These are phyloP conservation scores for Eucalyptus sp. DNA, from an alignment of 345 rosid genomes.

Conservation along the genomic window DNA sequence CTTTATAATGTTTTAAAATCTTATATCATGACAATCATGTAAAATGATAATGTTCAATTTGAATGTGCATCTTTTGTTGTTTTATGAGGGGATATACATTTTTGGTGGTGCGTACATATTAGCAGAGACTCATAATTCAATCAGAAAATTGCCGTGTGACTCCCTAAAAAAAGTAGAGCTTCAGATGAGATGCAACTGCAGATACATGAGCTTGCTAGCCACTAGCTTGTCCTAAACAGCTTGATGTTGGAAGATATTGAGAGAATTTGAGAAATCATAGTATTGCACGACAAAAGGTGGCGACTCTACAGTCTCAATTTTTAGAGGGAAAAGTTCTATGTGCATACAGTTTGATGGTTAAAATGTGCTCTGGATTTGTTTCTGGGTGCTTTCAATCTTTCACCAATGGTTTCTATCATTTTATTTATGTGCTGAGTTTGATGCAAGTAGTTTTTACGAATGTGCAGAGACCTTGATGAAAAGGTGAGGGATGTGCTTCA, in stretches of 20 bases:
- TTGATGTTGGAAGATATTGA: not conserved
- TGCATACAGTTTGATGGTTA: not conserved
- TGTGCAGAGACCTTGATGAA: slow-evolving; percentile 64
- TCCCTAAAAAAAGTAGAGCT: not conserved
- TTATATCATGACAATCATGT: not conserved
- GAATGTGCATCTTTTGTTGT: not conserved
- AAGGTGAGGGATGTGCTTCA: slow-evolving; percentile 73
- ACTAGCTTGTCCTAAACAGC: not conserved
- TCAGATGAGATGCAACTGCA: not conserved
- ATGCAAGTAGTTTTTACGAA: not conserved
- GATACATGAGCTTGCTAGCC: not conserved
- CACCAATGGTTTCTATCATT: not conserved
- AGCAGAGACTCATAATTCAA: not conserved
- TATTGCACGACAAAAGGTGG: not conserved
- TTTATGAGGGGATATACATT: not conserved
- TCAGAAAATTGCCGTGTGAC: not conserved
- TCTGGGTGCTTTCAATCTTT: not conserved
- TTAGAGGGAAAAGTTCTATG: not conserved
- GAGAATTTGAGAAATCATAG: not conserved
- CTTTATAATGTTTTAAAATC: not conserved
- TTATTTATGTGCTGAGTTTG: not conserved
- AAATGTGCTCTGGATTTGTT: not conserved
- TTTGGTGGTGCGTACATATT: not conserved
- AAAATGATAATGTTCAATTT: not conserved
- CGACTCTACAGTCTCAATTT: not conserved